Conservation (phyloP, 106 monocot genomes). For the Dendrobium catenatum region DNA sequence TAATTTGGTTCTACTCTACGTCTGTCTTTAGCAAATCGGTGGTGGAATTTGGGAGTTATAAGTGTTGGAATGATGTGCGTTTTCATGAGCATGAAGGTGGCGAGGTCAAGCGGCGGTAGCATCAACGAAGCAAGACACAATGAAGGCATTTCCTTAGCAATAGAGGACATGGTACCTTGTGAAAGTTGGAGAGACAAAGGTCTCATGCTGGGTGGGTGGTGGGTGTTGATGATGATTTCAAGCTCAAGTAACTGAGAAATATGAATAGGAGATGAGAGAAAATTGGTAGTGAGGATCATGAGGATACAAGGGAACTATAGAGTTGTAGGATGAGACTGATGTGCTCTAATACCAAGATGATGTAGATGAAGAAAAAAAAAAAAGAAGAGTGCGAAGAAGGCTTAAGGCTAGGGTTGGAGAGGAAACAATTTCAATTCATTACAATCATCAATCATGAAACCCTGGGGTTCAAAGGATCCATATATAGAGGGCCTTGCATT, state of each 20-base stretch:
- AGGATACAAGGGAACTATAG: neutral
- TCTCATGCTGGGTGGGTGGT: neutral
- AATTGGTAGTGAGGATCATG: neutral
- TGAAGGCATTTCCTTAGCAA: neutral
- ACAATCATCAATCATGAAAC: neutral
- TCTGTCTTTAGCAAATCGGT: too few relatives aligned
- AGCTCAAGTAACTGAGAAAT: too few relatives aligned
- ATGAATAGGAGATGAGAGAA: neutral
- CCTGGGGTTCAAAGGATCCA: neutral
- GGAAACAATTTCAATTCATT: neutral
- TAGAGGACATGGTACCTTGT: neutral
- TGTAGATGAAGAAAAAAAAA: neutral
- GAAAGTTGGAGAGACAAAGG: neutral
- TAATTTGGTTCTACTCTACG: too few relatives aligned
- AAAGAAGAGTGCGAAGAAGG: neutral
- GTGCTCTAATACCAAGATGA: neutral
- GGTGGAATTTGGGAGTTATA: too few relatives aligned
- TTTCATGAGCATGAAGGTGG: too few relatives aligned
- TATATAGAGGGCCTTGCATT: neutral
- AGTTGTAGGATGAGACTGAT: neutral
- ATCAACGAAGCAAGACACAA: neutral
- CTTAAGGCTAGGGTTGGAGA: neutral
- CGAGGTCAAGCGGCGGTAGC: neutral
- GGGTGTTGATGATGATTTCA: too few relatives aligned
- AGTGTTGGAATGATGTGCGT: too few relatives aligned